A percentile compares a stretch with the other conserved stretches of the same genome.
phyloP scores from a whole-genome alignment of 2,329 filamentous ascomycete species.

The Ophiostoma tasmaniense region DNA sequence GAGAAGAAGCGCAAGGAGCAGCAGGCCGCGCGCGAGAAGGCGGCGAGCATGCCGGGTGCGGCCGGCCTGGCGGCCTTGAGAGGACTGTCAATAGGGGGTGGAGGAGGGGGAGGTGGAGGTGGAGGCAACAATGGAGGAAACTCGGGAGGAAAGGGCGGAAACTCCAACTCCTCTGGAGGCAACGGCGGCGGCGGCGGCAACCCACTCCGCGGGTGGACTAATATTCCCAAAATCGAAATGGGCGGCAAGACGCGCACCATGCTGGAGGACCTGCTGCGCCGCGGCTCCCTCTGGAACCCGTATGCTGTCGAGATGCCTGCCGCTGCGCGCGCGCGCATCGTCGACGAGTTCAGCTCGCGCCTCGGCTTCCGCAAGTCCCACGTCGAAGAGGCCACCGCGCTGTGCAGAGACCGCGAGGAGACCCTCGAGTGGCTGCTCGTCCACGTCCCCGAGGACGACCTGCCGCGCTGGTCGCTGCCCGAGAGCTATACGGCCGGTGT shows the following conservation, averaged over 20 bases:
- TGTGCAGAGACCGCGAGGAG: constrained; percentile 88
- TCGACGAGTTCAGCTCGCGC: constrained; percentile 61
- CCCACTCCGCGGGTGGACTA: constrained; percentile 66
- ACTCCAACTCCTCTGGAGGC: neutral
- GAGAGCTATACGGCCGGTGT: constrained; percentile 88
- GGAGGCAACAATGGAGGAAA: constrained; percentile 22
- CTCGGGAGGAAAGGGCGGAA: neutral
- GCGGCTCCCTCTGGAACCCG: constrained; percentile 79
- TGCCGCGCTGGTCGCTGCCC: constrained; percentile 86
- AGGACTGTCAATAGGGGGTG: constrained; percentile 29
- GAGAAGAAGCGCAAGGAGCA: constrained; percentile 73
- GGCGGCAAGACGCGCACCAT: constrained; percentile 69
- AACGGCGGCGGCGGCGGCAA: constrained; percentile 25
- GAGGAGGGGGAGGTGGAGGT: constrained; percentile 22
- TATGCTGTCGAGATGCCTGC: constrained; percentile 59
- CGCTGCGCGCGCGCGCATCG: constrained; percentile 47
- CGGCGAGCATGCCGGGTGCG: constrained; percentile 52
- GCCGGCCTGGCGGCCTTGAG: constrained; percentile 47
- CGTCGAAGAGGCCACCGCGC: constrained; percentile 73
- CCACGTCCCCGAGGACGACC: constrained; percentile 91
- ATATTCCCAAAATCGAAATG: constrained; percentile 87
- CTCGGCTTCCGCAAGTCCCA: constrained; percentile 86
- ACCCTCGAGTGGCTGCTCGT: constrained; percentile 92
- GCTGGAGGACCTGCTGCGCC: constrained; percentile 70
- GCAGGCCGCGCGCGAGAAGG: constrained; percentile 59